Conservation (phyloP, 2,329 filamentous ascomycete species). For the Lasiodiplodia gonubiensis region DNA sequence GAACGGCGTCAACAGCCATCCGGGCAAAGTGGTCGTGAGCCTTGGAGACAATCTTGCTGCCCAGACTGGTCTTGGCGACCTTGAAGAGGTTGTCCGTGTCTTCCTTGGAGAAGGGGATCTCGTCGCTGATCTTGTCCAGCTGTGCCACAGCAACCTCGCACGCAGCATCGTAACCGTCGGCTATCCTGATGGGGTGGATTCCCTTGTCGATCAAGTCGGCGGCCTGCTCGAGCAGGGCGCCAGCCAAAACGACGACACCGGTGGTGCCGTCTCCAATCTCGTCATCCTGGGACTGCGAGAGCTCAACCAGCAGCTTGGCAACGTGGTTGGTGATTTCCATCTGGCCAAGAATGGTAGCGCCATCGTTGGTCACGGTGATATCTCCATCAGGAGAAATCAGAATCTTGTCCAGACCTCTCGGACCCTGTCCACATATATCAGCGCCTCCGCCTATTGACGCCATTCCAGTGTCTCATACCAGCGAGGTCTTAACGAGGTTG, state of each 20-base stretch:
- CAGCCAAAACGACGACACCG: conserved; percentile 93
- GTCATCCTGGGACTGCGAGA: conserved; percentile 98
- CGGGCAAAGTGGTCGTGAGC: conserved; percentile 97
- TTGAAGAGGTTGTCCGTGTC: conserved; percentile 87
- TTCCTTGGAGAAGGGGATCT: conserved; percentile 80
- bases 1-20: conserved; percentile 94
- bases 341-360: conserved; percentile 92
- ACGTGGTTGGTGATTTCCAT: conserved; percentile 99
- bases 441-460: neutral
- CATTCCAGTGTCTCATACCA: conserved; percentile 56
- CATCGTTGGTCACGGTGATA: conserved; percentile 99
- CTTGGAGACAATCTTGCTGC: conserved; percentile 99
- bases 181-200: conserved; percentile 98
- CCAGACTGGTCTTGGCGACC: conserved; percentile 93
- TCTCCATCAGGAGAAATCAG: conserved; percentile 98
- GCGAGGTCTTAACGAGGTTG: conserved; percentile 95
- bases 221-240: conserved; percentile 92
- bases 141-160: conserved; percentile 95
- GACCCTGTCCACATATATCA: conserved; percentile 61
- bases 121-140: conserved; percentile 91
- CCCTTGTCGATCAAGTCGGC: conserved; percentile 99
- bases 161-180: conserved; percentile 95
- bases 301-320: conserved; percentile 92
- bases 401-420: conserved; percentile 97
- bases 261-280: conserved; percentile 99